Evolutionary conservation across 805 yeast genomes (phyloP).

Genomic region (Candida maris): DNA sequence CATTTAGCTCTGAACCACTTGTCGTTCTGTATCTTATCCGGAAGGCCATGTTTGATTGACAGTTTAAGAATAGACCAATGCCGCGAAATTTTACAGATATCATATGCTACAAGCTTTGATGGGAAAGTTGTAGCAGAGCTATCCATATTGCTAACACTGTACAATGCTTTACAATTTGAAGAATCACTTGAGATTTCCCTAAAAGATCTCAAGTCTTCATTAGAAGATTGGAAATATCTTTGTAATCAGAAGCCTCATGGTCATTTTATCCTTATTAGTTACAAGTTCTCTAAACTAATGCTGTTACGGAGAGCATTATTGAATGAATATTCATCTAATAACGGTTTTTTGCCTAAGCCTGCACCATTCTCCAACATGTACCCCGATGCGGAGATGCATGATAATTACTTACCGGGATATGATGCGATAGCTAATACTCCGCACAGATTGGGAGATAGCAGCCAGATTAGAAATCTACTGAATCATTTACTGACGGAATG

Average conservation of each 20-base stretch:
- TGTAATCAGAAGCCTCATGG: constrained; percentile 20
- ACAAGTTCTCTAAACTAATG: constrained; percentile 23
- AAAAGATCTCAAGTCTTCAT: constrained; percentile 22
- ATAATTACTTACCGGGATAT: neutral
- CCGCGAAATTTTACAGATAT: constrained; percentile 51
- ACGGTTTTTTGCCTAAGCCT: constrained; percentile 5
- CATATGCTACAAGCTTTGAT: constrained; percentile 66
- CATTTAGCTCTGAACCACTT: constrained; percentile 65
- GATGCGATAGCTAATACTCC: neutral
- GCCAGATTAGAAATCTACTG: neutral
- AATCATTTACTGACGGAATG: neutral
- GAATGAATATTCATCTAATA: constrained; percentile 7
- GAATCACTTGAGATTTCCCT: constrained; percentile 21
- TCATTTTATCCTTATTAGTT: constrained; percentile 14
- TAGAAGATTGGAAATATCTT: constrained; percentile 26
- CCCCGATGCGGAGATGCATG: constrained; percentile 1
- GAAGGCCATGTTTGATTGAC: constrained; percentile 66
- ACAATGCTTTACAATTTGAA: constrained; percentile 50
- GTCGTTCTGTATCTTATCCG: constrained; percentile 58
- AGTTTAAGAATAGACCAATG: constrained; percentile 57
- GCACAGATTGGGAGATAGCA: neutral
- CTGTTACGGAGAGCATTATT: constrained; percentile 21
- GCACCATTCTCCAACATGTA: constrained; percentile 1
- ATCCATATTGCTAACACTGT: constrained; percentile 52
- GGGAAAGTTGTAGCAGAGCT: constrained; percentile 74